Evolutionary conservation across 2,329 filamentous ascomycete genomes (phyloP).

Genomic region (Fusarium tupiense): DNA sequence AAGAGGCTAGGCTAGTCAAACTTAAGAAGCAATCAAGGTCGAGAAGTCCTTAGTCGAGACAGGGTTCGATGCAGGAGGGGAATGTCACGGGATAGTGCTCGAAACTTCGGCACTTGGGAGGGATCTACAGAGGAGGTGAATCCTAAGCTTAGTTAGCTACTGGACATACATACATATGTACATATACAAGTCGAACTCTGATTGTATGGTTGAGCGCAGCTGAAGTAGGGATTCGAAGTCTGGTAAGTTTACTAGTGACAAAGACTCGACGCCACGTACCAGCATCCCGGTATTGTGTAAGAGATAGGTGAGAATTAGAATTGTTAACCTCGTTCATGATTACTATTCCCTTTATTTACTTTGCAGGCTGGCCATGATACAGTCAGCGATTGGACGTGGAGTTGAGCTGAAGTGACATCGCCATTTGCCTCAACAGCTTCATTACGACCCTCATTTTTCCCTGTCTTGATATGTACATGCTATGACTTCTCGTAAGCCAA

Average conservation of each 20-base stretch:
- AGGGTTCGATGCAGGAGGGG: constrained; percentile 31
- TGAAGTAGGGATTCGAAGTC: constrained; percentile 6
- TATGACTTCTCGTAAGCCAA: background rate
- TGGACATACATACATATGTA: background rate
- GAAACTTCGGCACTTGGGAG: constrained; percentile 5
- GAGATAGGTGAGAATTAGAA: background rate
- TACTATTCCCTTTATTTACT: background rate
- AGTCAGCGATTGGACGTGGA: constrained; percentile 1
- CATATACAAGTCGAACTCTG: background rate
- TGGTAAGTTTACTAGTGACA: background rate
- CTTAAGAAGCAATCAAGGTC: background rate
- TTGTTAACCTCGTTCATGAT: background rate
- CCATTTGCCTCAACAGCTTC: background rate
- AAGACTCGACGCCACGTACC: background rate
- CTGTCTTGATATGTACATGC: background rate
- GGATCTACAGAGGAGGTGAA: constrained; percentile 22
- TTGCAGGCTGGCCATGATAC: background rate
- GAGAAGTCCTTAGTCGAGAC: background rate
- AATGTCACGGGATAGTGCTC: constrained; percentile 31
- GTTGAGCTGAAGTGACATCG: background rate
- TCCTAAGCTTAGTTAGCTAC: background rate
- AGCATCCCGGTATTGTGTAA: background rate
- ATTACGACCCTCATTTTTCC: background rate
- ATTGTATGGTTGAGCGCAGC: background rate
- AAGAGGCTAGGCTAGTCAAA: background rate